Percentiles rank a stretch among this genome's conserved stretches.
These are phyloP conservation scores for Lagenaria siceraria DNA, from an alignment of 306 rosid species.

Conservation along the genomic window DNA sequence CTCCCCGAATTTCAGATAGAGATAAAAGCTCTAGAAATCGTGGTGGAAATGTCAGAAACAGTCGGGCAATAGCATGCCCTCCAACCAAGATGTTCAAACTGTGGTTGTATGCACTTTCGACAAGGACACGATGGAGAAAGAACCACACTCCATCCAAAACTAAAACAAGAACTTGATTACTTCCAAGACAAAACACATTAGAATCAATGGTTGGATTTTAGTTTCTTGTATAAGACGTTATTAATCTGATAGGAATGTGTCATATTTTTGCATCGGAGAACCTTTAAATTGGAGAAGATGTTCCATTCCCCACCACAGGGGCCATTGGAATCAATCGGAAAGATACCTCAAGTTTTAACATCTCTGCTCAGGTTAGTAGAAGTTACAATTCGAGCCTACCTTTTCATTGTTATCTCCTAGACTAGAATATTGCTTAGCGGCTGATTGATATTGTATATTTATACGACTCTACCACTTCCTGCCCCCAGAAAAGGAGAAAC, in stretches of 20 bases:
- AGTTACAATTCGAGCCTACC: background rate
- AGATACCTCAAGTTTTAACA: background rate
- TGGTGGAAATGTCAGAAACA: background rate
- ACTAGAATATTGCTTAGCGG: background rate
- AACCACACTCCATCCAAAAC: background rate
- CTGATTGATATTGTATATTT: background rate
- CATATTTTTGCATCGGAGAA: background rate
- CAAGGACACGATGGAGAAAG: background rate
- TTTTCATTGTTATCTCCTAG: background rate
- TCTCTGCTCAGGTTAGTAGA: background rate
- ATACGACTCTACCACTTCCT: no score
- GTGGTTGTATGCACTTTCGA: slow-evolving; percentile 15
- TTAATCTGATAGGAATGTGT: background rate
- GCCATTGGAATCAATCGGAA: background rate
- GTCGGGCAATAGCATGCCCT: background rate
- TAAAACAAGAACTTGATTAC: background rate
- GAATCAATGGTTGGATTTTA: background rate
- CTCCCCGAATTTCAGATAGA: background rate
- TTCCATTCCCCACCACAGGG: background rate
- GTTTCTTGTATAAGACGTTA: background rate
- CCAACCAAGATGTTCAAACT: slow-evolving; percentile 20
- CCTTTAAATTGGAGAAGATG: background rate
- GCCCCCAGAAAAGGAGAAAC: no score
- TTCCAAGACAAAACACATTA: background rate
- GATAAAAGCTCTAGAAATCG: background rate